Evolutionary conservation across 257 asterid genomes (phyloP).

Genomic region (Solanum tacnaense): DNA sequence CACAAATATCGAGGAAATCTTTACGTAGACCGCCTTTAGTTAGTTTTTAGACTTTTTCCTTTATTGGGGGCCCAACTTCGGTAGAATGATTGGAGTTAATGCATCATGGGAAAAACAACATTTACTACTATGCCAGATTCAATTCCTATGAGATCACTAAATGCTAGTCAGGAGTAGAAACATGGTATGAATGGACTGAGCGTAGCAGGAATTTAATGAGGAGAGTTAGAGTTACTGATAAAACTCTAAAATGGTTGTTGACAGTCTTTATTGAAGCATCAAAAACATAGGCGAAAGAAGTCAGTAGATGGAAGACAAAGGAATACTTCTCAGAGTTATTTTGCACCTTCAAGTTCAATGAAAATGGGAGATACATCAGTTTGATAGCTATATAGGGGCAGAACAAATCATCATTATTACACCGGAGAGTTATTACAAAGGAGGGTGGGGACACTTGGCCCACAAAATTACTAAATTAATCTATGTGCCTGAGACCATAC

Average conservation of each 20-base stretch:
- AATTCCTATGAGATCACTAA: background rate
- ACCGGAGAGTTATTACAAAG: background rate
- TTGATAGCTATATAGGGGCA: background rate
- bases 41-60: background rate
- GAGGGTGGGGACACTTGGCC: background rate
- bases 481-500: background rate
- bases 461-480: background rate
- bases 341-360: background rate
- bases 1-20: background rate
- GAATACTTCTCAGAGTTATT: background rate
- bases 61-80: background rate
- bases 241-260: background rate
- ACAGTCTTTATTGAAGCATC: background rate
- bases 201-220: background rate
- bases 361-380: background rate
- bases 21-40: background rate
- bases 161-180: background rate
- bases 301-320: background rate
- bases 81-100: background rate
- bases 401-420: background rate
- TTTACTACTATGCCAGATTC: background rate
- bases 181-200: background rate
- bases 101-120: background rate
- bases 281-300: background rate
- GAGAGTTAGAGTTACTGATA: background rate